phyloP scores from a whole-genome alignment of 192 early-diverging fungal genomes.

The Rhizophagus clarus region DNA sequence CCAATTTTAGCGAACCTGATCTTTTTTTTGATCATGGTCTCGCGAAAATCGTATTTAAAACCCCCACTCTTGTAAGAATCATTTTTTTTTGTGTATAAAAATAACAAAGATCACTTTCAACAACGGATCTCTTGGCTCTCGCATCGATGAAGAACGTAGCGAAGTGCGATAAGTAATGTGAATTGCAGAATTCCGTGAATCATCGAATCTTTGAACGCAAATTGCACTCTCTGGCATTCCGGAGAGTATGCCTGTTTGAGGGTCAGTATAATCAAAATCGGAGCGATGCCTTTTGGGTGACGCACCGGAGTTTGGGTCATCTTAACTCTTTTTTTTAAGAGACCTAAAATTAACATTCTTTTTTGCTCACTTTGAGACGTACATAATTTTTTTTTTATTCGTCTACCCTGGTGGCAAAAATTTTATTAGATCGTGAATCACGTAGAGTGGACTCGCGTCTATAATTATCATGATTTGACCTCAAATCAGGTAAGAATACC shows the following conservation, averaged over 20 bases:
- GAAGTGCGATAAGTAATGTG: conserved; percentile 75
- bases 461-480: conserved; percentile 42
- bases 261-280: too few species aligned
- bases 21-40: conserved; percentile 75
- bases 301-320: too few species aligned
- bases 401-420: too few species aligned
- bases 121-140: conserved; percentile 28
- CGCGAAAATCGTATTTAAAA: conserved; percentile 65
- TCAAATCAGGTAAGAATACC: conserved; percentile 65
- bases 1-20: conserved; percentile 56
- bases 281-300: too few species aligned
- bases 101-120: conserved; percentile 1
- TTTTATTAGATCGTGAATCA: too few species aligned
- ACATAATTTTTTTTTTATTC: too few species aligned
- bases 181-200: conserved; percentile 68
- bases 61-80: neutral
- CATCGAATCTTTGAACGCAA: conserved; percentile 74
- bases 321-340: too few species aligned
- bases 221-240: conserved; percentile 43
- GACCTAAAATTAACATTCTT: too few species aligned
- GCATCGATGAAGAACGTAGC: conserved; percentile 75
- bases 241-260: too few species aligned
- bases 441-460: too few species aligned
- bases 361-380: too few species aligned
- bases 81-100: too few species aligned